Conservation (phyloP, 176 grass and related monocot species). For the Eremochloa ophiuroides region DNA sequence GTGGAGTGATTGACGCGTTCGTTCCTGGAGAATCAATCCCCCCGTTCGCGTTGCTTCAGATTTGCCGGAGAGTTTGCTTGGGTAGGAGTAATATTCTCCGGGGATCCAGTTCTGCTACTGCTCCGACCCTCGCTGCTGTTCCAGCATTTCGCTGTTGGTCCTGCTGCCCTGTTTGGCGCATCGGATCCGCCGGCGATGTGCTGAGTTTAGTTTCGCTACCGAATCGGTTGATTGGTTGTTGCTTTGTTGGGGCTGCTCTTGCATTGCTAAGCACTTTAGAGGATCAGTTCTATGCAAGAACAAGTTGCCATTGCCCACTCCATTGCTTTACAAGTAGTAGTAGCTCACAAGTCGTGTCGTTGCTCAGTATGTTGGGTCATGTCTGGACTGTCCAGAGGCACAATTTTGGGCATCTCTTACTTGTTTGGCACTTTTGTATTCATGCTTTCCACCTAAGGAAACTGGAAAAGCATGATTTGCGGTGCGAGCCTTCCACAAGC, state of each 20-base stretch:
- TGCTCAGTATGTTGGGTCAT: neutral
- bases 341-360: neutral
- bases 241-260: neutral
- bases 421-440: neutral
- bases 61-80: neutral
- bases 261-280: neutral
- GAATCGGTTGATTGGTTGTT: neutral
- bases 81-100: neutral
- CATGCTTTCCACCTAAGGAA: neutral
- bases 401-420: neutral
- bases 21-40: neutral
- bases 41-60: neutral
- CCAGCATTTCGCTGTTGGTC: neutral
- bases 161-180: neutral
- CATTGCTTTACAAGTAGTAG: neutral
- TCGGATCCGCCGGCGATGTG: neutral
- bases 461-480: neutral
- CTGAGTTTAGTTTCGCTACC: neutral
- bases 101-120: neutral
- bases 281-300: neutral
- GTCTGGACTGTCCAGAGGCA: neutral
- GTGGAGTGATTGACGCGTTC: slow-evolving; percentile 6
- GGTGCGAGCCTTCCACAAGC: neutral
- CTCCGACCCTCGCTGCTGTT: neutral
- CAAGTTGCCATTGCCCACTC: neutral